Conservation (phyloP, 306 rosid species). For the Astragalus membranaceus region DNA sequence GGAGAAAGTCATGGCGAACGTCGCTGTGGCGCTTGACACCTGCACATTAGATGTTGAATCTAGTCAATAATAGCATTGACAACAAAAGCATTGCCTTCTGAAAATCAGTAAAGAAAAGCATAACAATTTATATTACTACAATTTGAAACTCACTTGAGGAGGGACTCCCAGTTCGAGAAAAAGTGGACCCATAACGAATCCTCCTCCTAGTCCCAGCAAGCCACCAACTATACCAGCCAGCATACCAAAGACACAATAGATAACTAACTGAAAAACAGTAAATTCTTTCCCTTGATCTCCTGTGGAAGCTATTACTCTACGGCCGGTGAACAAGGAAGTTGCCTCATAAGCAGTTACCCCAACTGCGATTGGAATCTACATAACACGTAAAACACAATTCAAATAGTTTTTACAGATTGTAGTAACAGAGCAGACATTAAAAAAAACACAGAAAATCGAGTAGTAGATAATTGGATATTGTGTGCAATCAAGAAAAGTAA, state of each 20-base stretch:
- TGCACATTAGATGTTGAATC: conserved; percentile 27
- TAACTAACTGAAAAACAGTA: conserved; percentile 37
- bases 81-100: neutral
- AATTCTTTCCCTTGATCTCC: conserved; percentile 46
- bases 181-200: conserved; percentile 92
- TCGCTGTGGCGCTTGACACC: conserved; percentile 97
- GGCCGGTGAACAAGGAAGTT: conserved; percentile 57
- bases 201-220: conserved; percentile 92
- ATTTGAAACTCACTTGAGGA: conserved; percentile 61
- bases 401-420: neutral
- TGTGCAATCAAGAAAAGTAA: neutral
- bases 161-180: conserved; percentile 89
- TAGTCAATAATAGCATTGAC: neutral
- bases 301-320: conserved; percentile 53
- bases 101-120: neutral
- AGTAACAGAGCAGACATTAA: neutral
- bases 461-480: neutral
- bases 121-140: neutral
- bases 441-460: neutral
- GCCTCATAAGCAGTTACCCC: conserved; percentile 78
- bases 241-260: conserved; percentile 54
- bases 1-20: conserved; percentile 90
- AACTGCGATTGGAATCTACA: conserved; percentile 73
- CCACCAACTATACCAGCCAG: conserved; percentile 89
- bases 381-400: conserved; percentile 9